Evolutionary conservation across 495 filamentous ascomycete species (phyloP).

Genomic region (Penicillium soppii): DNA sequence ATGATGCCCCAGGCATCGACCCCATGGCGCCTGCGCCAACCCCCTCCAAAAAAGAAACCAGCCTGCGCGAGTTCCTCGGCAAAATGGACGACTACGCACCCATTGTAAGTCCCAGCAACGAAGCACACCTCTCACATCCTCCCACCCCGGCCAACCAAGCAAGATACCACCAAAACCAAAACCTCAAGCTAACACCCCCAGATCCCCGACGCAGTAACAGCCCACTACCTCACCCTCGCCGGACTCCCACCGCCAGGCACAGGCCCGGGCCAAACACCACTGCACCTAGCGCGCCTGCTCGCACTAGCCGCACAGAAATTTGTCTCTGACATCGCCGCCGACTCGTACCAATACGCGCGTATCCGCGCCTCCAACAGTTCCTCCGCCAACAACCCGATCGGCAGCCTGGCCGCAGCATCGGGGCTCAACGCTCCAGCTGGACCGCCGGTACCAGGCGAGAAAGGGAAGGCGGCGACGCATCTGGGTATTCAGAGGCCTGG

Average conservation of each 20-base stretch:
- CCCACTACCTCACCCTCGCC: conserved; percentile 95
- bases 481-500: conserved; percentile 88
- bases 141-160: too few relatives aligned
- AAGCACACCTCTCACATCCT: conserved; percentile 3
- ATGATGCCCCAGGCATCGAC: conserved; percentile 24
- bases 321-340: conserved; percentile 93
- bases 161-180: too few relatives aligned
- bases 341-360: conserved; percentile 95
- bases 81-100: conserved; percentile 99
- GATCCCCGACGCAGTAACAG: conserved; percentile 97
- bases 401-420: conserved; percentile 75
- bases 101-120: conserved; percentile 82
- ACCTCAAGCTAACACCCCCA: conserved; percentile 36
- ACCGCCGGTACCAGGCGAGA: conserved; percentile 52
- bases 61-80: conserved; percentile 80
- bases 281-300: conserved; percentile 85
- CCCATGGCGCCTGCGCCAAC: conserved; percentile 38
- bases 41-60: conserved; percentile 84
- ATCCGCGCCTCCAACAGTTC: conserved; percentile 88
- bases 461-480: conserved; percentile 61
- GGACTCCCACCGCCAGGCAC: conserved; percentile 88
- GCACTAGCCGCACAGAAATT: conserved; percentile 97
- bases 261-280: conserved; percentile 75
- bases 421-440: conserved; percentile 63
- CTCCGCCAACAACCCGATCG: conserved; percentile 83